Evolutionary conservation across 2,329 filamentous ascomycete species (phyloP), one percentile per base, ranked within the genome.

Genomic region (Trichoderma breve): DNA sequence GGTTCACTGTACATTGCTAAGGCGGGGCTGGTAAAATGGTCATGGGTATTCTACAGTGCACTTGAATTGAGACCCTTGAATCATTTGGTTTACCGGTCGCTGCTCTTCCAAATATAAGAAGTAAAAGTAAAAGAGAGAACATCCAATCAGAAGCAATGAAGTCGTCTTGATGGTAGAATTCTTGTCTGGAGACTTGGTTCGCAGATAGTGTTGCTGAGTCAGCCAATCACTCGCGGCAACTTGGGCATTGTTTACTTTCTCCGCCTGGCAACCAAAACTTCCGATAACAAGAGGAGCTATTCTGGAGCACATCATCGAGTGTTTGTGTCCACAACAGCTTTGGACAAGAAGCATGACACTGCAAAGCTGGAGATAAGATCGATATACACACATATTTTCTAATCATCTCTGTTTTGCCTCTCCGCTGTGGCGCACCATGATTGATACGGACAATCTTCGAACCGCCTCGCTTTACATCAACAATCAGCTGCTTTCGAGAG

Each of bases 401-500:
- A 26, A 8, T 12, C n/a, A 11, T 34, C 14, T 14, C 21, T 28
- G 34, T 15, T 15, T 9, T 57, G 28, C 28, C 43, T 21, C 26
- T 36, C 12, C 21, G 60, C 28, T 57, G 32, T 30, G 47, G 39
- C 34, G 71, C 77, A 80, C 71, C 73, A 88, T 88, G 86, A 84
- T 86, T 76, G 88, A 90, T 78, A 82, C 84, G 67, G 88, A 90
- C 55, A 91, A 90, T 77, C 83, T 92, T 58, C 86, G 86, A 73
- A 90, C 89, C 76, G 90, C 90, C 15, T 92, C 90, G 80, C 84
- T 89, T 80, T 92, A 92, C 80, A 91, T 92, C 83, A 92, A 92
- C 83, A 92, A 92, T 78, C 89, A 92, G 78, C 85, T 92, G 57
- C 84, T 92, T 14, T 91, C 90, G 5, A 84, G 90, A 73, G 90